Conservation (phyloP, 768 basidiomycete species). For the Amanita subjunquillea region DNA sequence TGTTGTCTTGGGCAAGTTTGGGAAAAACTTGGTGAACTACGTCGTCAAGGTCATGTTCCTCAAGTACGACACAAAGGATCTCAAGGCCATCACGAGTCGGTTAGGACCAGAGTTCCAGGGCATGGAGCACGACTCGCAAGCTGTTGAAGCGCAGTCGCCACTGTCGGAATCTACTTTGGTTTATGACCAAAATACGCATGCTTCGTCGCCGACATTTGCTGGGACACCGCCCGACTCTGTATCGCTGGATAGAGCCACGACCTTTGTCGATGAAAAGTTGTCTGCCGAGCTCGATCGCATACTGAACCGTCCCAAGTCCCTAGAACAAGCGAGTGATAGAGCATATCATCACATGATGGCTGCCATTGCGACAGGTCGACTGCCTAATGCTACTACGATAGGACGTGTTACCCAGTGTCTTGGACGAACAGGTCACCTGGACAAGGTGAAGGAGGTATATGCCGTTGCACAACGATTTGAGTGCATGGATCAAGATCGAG, state of each 20-base stretch:
- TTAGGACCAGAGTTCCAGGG: not conserved
- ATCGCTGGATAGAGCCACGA: not conserved
- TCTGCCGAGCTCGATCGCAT: not conserved
- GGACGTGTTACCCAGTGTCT: slow-evolving; percentile 57
- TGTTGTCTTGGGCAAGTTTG: slow-evolving; percentile 20
- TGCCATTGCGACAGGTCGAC: slow-evolving; percentile 31
- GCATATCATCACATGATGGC: slow-evolving; percentile 42
- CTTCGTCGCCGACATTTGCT: not conserved
- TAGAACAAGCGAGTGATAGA: slow-evolving; percentile 16
- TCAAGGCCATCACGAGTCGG: slow-evolving; percentile 4
- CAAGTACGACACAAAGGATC: not conserved
- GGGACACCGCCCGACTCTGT: not conserved
- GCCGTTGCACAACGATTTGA: slow-evolving; percentile 47
- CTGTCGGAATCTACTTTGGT: not conserved
- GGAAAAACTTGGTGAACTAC: slow-evolving; percentile 13
- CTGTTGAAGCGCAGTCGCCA: not conserved
- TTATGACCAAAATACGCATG: not conserved
- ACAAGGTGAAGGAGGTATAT: slow-evolving; percentile 61
- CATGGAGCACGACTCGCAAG: no score
- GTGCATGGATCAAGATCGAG: slow-evolving; percentile 74
- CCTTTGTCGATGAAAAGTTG: not conserved
- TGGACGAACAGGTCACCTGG: slow-evolving; percentile 50
- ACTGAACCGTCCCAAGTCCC: slow-evolving; percentile 1
- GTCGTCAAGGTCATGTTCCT: slow-evolving; percentile 13
- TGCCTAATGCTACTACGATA: slow-evolving; percentile 42